phyloP scores from a whole-genome alignment of 2,329 filamentous ascomycete genomes.

The Fusarium torulosum region DNA sequence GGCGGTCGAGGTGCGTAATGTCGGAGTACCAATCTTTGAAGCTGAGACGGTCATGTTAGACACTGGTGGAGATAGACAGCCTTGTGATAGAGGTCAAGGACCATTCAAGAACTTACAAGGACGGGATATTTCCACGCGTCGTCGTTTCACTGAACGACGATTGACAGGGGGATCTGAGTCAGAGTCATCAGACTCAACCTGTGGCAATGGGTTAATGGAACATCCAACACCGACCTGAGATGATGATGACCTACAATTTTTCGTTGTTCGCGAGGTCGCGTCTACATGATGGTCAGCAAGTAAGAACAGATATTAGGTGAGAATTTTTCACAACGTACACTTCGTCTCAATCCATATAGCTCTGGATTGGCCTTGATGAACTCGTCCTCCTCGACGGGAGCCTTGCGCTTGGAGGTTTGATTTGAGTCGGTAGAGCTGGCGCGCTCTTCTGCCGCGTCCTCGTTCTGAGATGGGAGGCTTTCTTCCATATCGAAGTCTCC shows the following conservation, averaged over 20 bases:
- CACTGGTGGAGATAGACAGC: conserved; percentile 11
- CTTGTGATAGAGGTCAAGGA: background rate
- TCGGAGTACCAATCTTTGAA: conserved; percentile 71
- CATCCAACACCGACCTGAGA: conserved; percentile 4
- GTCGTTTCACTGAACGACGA: conserved; percentile 74
- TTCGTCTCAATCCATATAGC: conserved; percentile 92
- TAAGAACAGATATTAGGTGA: conserved; percentile 32
- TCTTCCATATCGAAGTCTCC: conserved; percentile 82
- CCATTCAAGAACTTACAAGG: conserved; percentile 64
- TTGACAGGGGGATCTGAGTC: conserved; percentile 75
- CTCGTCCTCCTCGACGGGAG: conserved; percentile 77
- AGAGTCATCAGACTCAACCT: conserved; percentile 71
- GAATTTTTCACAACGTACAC: conserved; percentile 71
- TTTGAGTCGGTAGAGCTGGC: conserved; percentile 80
- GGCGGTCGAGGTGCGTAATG: conserved; percentile 65
- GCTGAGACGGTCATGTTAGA: conserved; percentile 55
- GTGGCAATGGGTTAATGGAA: conserved; percentile 25
- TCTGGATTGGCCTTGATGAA: conserved; percentile 93
- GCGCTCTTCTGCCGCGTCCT: conserved; percentile 63
- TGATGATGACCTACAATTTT: conserved; percentile 63
- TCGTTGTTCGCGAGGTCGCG: conserved; percentile 68
- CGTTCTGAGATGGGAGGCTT: conserved; percentile 62
- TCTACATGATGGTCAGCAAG: conserved; percentile 58
- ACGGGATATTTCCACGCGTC: conserved; percentile 74
- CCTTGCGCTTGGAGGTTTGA: conserved; percentile 79